Conservation (phyloP, 257 asterid species). For the Scutellaria galericulata region DNA sequence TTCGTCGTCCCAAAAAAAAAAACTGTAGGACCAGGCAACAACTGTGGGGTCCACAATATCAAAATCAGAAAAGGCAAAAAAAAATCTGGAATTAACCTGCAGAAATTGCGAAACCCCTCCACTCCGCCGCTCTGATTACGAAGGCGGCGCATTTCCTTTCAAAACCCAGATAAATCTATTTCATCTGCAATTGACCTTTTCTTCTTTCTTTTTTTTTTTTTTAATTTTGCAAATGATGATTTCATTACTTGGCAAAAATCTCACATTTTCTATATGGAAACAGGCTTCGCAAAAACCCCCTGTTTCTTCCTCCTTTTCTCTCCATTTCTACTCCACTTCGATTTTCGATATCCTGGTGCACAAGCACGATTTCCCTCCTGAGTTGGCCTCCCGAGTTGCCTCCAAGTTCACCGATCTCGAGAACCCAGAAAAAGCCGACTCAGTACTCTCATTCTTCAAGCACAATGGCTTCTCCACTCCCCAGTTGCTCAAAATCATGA, state of each 20-base stretch:
- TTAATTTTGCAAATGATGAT: background rate
- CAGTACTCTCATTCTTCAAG: constrained; percentile 9
- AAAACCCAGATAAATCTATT: background rate
- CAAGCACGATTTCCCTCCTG: constrained; percentile 31
- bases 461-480: background rate
- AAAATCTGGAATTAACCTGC: too few species aligned
- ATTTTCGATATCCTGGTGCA: background rate
- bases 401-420: background rate
- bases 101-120: too few species aligned
- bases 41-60: too few species aligned
- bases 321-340: constrained; percentile 5
- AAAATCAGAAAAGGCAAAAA: too few species aligned
- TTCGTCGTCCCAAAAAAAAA: too few species aligned
- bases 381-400: constrained; percentile 32
- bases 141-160: background rate
- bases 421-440: constrained; percentile 5
- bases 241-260: background rate
- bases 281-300: background rate
- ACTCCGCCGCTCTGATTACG: background rate
- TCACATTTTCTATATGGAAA: too few species aligned
- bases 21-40: too few species aligned
- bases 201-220: background rate
- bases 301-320: background rate
- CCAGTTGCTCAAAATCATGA: constrained; percentile 2
- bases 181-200: background rate